Conservation (phyloP, 352 stramenopile genomes). For the Phytophthora capsici region DNA sequence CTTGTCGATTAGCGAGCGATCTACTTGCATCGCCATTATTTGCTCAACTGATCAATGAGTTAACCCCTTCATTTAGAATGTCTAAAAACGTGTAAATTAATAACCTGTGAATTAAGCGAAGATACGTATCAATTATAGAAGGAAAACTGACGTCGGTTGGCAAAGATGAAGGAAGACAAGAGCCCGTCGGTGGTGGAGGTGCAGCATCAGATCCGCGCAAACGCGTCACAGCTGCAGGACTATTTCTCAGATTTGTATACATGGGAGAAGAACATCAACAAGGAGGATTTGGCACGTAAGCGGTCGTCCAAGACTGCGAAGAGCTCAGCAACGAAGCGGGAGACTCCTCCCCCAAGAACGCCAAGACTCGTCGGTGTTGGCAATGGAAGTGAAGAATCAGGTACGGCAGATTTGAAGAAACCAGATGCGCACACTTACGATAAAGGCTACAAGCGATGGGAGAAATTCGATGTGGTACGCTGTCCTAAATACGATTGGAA, state of each 20-base stretch:
- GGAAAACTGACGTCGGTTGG: constrained; percentile 7
- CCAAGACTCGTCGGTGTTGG: constrained; percentile 4
- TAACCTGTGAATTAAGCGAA: neutral
- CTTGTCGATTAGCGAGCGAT: constrained; percentile 72
- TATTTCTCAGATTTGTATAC: constrained; percentile 80
- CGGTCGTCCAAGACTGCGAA: constrained; percentile 19
- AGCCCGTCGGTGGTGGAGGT: constrained; percentile 55
- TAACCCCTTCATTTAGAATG: too few species aligned
- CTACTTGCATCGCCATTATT: constrained; percentile 52
- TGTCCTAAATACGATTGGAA: neutral
- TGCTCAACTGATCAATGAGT: neutral
- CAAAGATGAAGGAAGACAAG: constrained; percentile 31
- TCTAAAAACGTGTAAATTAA: constrained; percentile 1
- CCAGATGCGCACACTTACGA: constrained; percentile 86
- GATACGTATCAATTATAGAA: neutral
- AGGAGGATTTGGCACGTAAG: constrained; percentile 56
- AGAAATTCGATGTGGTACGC: constrained; percentile 87
- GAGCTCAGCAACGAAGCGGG: neutral
- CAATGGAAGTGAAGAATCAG: neutral
- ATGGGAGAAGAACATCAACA: constrained; percentile 78
- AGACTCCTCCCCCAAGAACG: constrained; percentile 31
- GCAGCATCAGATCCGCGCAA: constrained; percentile 85
- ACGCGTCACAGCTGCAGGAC: constrained; percentile 78
- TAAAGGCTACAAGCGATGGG: constrained; percentile 92
- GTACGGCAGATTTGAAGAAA: constrained; percentile 22